Percentiles rank a stretch among this genome's conserved stretches.
These are phyloP conservation scores for Cinchona pubescens DNA, from an alignment of 257 asterid genomes.

Conservation along the genomic window DNA sequence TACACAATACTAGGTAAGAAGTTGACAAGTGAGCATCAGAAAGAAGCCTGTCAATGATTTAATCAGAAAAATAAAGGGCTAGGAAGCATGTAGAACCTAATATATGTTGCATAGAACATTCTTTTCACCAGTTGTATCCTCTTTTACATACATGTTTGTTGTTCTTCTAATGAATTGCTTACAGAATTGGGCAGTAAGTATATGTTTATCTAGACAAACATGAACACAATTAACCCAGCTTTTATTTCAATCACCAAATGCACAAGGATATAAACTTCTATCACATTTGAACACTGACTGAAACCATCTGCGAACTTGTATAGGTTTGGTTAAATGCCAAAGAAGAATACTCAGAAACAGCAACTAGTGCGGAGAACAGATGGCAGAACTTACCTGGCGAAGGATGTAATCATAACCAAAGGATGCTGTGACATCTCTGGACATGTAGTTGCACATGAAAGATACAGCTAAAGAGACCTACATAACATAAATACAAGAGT, in stretches of 20 bases:
- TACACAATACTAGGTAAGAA: neutral
- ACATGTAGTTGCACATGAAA: conserved; percentile 83
- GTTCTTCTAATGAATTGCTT: neutral
- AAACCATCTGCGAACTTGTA: neutral
- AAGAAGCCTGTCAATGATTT: neutral
- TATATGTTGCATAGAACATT: neutral
- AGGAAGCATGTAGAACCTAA: neutral
- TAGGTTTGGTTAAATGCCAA: neutral
- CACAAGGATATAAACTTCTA: neutral
- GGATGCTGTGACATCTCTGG: conserved; percentile 87
- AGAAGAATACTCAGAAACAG: neutral
- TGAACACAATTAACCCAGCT: neutral
- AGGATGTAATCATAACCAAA: conserved; percentile 88
- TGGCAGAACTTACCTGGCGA: conserved; percentile 60
- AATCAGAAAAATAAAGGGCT: neutral
- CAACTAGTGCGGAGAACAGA: neutral
- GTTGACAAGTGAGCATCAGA: neutral
- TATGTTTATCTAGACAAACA: no score
- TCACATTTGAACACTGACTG: neutral
- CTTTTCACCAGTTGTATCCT: neutral
- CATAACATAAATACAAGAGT: conserved; percentile 17
- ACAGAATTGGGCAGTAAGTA: neutral
- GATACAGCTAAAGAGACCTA: conserved; percentile 93
- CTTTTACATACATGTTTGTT: neutral
- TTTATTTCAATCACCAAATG: neutral